phyloP scores from a whole-genome alignment of 2,329 filamentous ascomycete species.

The Diaporthe amygdali region DNA sequence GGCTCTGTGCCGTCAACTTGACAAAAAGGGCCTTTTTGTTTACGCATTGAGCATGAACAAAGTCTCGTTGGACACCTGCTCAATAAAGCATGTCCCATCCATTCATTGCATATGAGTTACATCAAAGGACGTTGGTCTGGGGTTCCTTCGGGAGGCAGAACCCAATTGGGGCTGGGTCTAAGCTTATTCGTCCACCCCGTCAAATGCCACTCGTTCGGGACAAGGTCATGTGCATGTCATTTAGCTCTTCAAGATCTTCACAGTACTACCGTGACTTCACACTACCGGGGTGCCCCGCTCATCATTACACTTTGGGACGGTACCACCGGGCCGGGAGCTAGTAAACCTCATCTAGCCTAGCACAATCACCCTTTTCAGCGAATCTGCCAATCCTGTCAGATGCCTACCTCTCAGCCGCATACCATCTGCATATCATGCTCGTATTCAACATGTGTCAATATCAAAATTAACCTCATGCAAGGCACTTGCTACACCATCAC shows the following conservation, averaged over 20 bases:
- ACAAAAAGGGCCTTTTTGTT: not conserved
- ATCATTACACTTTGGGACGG: constrained; percentile 7
- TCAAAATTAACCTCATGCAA: not conserved
- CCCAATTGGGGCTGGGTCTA: not conserved
- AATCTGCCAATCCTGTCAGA: not conserved
- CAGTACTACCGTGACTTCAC: not conserved
- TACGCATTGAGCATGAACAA: not conserved
- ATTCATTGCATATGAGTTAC: not conserved
- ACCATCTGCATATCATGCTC: not conserved
- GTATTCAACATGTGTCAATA: not conserved
- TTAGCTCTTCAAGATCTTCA: not conserved
- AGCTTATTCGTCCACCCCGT: not conserved
- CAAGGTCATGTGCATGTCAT: not conserved
- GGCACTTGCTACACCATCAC: not conserved
- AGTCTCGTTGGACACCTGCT: not conserved
- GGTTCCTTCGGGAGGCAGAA: not conserved
- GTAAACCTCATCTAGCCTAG: not conserved
- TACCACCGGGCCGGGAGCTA: constrained; percentile 11
- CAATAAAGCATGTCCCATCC: not conserved
- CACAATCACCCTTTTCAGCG: not conserved
- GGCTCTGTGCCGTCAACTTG: not conserved
- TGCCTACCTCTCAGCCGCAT: not conserved
- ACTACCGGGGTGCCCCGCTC: not conserved
- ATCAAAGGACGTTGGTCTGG: not conserved
- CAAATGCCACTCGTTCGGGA: not conserved